Evolutionary conservation across 805 yeast genomes (phyloP).

Genomic region (Clavispora asparagi): DNA sequence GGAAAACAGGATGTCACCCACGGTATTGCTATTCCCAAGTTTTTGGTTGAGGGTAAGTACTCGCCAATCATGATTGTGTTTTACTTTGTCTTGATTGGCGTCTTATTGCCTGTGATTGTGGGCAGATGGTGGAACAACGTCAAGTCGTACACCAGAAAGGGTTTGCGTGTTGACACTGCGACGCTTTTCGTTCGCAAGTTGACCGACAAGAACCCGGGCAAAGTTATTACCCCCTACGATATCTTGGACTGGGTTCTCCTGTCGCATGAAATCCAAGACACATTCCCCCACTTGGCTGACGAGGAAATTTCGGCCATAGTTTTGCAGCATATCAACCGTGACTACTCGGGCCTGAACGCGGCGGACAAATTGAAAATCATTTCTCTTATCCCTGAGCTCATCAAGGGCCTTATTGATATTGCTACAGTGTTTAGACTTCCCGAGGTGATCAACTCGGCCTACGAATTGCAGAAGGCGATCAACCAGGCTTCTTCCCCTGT

Average conservation of each 20-base stretch:
- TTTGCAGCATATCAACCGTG: constrained; percentile 54
- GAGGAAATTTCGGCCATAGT: constrained; percentile 50
- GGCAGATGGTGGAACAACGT: constrained; percentile 88
- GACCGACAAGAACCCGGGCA: constrained; percentile 70
- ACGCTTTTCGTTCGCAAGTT: constrained; percentile 64
- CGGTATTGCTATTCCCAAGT: constrained; percentile 93
- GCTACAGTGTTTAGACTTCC: constrained; percentile 73
- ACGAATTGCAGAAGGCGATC: constrained; percentile 65
- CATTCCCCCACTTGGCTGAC: constrained; percentile 37
- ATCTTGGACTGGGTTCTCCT: constrained; percentile 56
- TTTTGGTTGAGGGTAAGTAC: constrained; percentile 77
- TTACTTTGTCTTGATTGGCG: constrained; percentile 71
- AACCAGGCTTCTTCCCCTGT: constrained; percentile 67
- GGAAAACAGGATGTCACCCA: constrained; percentile 88
- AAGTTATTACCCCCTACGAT: constrained; percentile 51
- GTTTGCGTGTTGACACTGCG: constrained; percentile 83
- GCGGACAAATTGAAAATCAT: constrained; percentile 51
- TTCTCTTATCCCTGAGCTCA: constrained; percentile 57
- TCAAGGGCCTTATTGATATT: constrained; percentile 73
- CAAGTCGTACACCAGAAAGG: constrained; percentile 73
- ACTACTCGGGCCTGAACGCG: constrained; percentile 21
- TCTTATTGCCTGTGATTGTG: constrained; percentile 74
- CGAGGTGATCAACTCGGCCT: constrained; percentile 55
- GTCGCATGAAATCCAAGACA: constrained; percentile 57
- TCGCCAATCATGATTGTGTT: constrained; percentile 57